Conservation (phyloP, 140 eudicot genomes). For the Cichorium intybus region DNA sequence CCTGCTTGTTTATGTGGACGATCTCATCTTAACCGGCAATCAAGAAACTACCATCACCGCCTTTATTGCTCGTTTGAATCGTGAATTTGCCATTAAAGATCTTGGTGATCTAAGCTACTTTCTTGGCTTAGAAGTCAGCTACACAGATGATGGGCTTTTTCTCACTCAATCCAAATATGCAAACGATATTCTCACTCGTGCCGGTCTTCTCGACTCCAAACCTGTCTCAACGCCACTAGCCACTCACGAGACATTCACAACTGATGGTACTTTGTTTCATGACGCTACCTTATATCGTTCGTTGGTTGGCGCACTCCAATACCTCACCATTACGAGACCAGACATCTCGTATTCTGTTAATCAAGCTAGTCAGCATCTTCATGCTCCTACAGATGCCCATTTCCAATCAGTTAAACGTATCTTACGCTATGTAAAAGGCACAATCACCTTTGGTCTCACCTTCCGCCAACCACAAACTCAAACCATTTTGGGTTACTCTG, state of each 20-base stretch:
- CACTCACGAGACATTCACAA: not conserved
- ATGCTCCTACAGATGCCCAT: not conserved
- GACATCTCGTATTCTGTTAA: not conserved
- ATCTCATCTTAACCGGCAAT: not conserved
- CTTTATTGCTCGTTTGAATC: not conserved
- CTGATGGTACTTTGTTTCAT: not conserved
- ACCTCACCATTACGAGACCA: not conserved
- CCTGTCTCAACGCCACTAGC: too few species aligned
- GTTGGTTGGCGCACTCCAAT: not conserved
- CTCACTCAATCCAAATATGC: not conserved
- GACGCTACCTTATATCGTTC: not conserved
- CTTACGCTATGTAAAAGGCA: too few species aligned
- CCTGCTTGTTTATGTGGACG: not conserved
- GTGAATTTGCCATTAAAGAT: not conserved
- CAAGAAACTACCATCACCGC: not conserved
- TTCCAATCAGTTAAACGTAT: too few species aligned
- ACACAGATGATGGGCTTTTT: not conserved
- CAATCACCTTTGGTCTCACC: not conserved
- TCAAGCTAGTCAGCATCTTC: not conserved
- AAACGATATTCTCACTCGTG: not conserved
- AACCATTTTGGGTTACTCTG: too few species aligned
- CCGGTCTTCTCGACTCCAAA: too few species aligned
- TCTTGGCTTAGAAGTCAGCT: too few species aligned
- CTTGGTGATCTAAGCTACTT: too few species aligned
- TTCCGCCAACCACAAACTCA: too few species aligned